Evolutionary conservation across 306 rosid genomes (phyloP), one percentile per base, ranked within the genome.

Genomic region (Rubus idaeus): DNA sequence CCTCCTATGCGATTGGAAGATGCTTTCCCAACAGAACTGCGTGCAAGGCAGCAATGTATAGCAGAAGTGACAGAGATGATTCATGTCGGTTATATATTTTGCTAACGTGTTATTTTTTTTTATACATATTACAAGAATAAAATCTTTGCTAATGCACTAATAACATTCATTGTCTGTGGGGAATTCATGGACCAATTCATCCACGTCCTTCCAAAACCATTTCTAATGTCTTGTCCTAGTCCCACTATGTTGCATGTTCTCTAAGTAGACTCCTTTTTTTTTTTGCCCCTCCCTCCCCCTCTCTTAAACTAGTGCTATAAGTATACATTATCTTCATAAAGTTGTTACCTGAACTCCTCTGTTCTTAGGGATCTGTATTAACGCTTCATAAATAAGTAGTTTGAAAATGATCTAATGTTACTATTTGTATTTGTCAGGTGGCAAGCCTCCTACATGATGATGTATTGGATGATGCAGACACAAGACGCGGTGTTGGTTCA

Each of bases 61-160:
- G 98, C 98, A 63, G 98, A 94, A 89, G 91, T 94, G 64, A 90
- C 98, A 71, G 98, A 94, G 87, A 94, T 94, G 98, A 92, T 94
- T 78, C 98, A 94, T 88, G 98, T 94, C 18, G 84, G 98, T 88
- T 76, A 46, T 26, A 45, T 16, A 26, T 0, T 72, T 62, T 60
- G 40, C n/a, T 16, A 5, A 35, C 3, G 8, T 56, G 18, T 52
- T 39, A 10, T 52, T 53, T 50, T n/a, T 3, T 37, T 39, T 13
- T 42, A 14, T 73, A 41, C n/a, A 42, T 23, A 44, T 14, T 56
- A 42, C 10, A n/a, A 16, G 51, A n/a, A 56, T n/a, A 41, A 20
- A 13, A 41, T 73, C 16, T 4, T 42, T 56, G 51, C 41, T n/a
- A 42, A 44, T 73, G 40, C 5, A 55, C 50, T 16, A 40, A 53